These are phyloP conservation scores for Pichia sp. DNA, from an alignment of 1,139 yeast genomes.

Conservation along the genomic window DNA sequence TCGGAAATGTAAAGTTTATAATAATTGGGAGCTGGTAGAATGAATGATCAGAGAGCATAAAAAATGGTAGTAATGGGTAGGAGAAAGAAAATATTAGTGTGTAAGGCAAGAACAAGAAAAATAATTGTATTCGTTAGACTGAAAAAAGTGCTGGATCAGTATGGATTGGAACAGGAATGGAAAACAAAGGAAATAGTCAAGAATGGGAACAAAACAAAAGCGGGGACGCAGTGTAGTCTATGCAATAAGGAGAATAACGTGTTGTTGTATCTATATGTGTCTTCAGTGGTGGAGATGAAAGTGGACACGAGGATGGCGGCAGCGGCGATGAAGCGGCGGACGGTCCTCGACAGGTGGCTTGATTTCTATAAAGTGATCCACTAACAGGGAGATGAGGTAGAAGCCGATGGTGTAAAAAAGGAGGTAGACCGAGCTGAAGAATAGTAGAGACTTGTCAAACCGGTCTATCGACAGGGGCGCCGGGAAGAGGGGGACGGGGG, in stretches of 20 bases:
- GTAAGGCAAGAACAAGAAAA: too few species aligned
- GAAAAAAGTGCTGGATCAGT: neutral
- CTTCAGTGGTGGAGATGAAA: too few species aligned
- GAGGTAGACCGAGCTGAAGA: neutral
- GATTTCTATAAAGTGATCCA: neutral
- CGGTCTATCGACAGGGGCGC: neutral
- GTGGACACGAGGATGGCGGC: too few species aligned
- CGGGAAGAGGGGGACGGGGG: neutral
- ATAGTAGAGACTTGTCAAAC: neutral
- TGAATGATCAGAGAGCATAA: neutral
- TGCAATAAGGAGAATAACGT: neutral
- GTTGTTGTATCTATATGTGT: too few species aligned
- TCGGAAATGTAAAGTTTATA: neutral
- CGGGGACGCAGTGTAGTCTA: conserved; percentile 1
- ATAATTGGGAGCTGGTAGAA: neutral
- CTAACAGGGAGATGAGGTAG: neutral
- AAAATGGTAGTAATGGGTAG: neutral
- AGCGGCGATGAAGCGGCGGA: neutral
- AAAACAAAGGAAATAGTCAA: neutral
- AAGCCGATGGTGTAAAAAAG: neutral
- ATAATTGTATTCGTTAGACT: neutral
- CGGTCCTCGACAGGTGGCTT: neutral
- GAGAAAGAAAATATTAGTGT: neutral
- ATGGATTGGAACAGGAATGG: neutral
- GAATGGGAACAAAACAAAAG: neutral